Percentiles rank a stretch among this genome's conserved stretches.
Evolutionary conservation across 2,329 filamentous ascomycete species (phyloP).

Genomic region (Hirsutella minnesotensis): DNA sequence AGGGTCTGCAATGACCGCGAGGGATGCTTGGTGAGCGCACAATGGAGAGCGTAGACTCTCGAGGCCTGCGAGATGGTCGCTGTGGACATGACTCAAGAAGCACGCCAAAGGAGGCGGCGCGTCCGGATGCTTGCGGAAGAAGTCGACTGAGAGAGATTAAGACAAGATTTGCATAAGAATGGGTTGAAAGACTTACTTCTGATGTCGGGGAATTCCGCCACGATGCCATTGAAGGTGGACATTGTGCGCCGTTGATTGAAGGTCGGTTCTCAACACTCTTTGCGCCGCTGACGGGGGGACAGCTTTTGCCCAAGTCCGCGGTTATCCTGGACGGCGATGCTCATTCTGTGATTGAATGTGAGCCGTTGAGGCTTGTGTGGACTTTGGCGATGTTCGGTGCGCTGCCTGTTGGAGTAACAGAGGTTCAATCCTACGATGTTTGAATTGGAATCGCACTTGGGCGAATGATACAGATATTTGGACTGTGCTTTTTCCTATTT

Average conservation of each 20-base stretch:
- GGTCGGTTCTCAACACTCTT: too few species aligned
- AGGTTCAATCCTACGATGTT: too few species aligned
- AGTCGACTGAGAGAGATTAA: conserved; percentile 51
- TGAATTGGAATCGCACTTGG: too few species aligned
- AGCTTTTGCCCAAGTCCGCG: too few species aligned
- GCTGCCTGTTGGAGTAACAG: too few species aligned
- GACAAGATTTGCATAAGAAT: background rate
- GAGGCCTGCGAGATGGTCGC: conserved; percentile 74
- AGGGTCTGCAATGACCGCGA: background rate
- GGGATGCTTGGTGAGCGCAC: conserved; percentile 20
- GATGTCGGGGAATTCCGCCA: conserved; percentile 71
- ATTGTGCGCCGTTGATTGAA: conserved; percentile 32
- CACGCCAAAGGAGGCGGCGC: conserved; percentile 59
- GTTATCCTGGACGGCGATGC: too few species aligned
- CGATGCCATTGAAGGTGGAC: conserved; percentile 66
- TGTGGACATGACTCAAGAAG: conserved; percentile 88
- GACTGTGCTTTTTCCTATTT: too few species aligned
- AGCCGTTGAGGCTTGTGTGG: too few species aligned
- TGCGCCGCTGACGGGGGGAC: too few species aligned
- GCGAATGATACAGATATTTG: too few species aligned
- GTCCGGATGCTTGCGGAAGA: conserved; percentile 51
- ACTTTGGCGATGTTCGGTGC: too few species aligned
- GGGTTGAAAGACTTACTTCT: conserved; percentile 34
- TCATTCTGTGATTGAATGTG: too few species aligned
- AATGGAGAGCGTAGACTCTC: conserved; percentile 69